Percentiles rank a stretch among this genome's conserved stretches.
Conservation (phyloP, 345 rosid genomes). For the Aurinia saxatilis region DNA sequence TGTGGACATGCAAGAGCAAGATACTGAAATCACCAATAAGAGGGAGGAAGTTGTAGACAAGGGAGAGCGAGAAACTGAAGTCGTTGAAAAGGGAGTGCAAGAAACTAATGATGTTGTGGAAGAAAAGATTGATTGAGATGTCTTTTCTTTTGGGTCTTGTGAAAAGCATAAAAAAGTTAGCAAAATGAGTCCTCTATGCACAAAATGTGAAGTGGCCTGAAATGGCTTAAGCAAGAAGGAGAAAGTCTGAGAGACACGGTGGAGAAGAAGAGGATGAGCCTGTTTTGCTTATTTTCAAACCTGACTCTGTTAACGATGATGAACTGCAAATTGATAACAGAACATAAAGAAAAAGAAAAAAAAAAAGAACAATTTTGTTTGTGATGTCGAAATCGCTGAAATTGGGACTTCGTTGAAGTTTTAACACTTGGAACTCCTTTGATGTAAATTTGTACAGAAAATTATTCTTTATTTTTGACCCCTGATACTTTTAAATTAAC, state of each 20-base stretch:
- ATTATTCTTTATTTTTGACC: neutral
- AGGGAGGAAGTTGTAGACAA: no score
- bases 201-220: slow-evolving; percentile 7
- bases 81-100: neutral
- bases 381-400: neutral
- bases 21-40: no score
- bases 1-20: neutral
- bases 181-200: neutral
- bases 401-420: neutral
- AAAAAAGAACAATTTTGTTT: neutral
- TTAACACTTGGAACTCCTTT: neutral
- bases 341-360: neutral
- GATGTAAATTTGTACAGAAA: neutral
- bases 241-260: neutral
- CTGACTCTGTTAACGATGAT: neutral
- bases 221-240: slow-evolving; percentile 1
- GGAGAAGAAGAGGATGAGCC: neutral
- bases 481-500: neutral
- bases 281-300: neutral
- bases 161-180: neutral
- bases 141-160: neutral
- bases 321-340: neutral
- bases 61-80: neutral
- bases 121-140: slow-evolving; percentile 8
- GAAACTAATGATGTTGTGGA: neutral